phyloP scores from a whole-genome alignment of 768 basidiomycete genomes.

The Suillus spraguei region DNA sequence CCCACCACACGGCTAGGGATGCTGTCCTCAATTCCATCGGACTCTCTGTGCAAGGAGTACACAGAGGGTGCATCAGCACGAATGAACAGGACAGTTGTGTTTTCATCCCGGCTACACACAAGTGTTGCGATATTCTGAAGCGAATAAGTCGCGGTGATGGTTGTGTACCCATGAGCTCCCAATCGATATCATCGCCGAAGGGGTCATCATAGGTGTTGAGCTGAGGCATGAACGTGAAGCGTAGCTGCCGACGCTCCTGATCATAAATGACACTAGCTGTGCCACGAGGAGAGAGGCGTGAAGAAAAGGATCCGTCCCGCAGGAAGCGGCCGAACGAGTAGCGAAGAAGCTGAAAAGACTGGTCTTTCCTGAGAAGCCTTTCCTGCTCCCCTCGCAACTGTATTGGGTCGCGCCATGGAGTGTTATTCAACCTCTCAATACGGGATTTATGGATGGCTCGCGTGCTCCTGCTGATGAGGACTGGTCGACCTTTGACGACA shows the following conservation, averaged over 20 bases:
- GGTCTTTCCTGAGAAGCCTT: conserved; percentile 20
- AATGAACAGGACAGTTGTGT: conserved; percentile 30
- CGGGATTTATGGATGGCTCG: conserved; percentile 20
- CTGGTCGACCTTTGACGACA: conserved; percentile 24
- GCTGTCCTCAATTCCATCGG: not conserved
- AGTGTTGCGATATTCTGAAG: conserved; percentile 25
- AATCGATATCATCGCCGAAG: not conserved
- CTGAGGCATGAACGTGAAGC: conserved; percentile 28
- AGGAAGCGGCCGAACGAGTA: conserved; percentile 41
- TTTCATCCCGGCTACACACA: conserved; percentile 12
- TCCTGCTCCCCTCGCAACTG: conserved; percentile 26
- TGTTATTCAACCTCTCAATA: conserved; percentile 27
- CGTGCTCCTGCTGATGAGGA: conserved; percentile 26
- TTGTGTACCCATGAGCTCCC: not conserved
- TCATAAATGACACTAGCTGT: conserved; percentile 37
- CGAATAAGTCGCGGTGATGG: conserved; percentile 23
- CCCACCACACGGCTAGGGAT: conserved; percentile 18
- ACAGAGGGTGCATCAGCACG: conserved; percentile 34
- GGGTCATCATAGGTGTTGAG: conserved; percentile 3
- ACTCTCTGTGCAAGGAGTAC: conserved; percentile 19
- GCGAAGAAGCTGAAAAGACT: conserved; percentile 22
- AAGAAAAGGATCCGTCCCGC: conserved; percentile 36
- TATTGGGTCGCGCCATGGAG: conserved; percentile 33
- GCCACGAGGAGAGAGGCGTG: conserved; percentile 29
- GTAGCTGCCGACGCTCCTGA: conserved; percentile 31